These are phyloP conservation scores for Trypanosomatidae sp. DNA, from an alignment of 208 protist species.

Conservation along the genomic window DNA sequence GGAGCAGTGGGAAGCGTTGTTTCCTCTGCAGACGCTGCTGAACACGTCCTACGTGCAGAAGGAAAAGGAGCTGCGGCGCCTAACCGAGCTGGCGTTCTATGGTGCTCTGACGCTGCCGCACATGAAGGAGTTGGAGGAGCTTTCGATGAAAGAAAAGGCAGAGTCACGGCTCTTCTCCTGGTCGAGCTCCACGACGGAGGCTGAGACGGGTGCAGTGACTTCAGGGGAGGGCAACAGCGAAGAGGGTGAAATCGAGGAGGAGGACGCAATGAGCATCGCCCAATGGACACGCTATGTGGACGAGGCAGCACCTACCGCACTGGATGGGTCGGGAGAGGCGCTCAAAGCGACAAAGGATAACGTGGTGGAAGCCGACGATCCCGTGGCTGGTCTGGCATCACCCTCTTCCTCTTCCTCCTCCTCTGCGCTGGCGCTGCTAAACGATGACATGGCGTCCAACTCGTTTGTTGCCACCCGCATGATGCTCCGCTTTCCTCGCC, in stretches of 20 bases:
- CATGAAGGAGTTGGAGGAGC: conserved; percentile 67
- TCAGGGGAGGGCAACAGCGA: conserved; percentile 12
- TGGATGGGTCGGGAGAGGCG: neutral
- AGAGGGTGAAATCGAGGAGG: conserved; percentile 12
- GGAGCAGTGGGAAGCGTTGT: conserved; percentile 62
- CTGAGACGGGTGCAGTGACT: conserved; percentile 4
- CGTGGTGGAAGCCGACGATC: neutral
- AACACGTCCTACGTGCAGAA: conserved; percentile 47
- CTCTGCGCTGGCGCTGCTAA: conserved; percentile 18
- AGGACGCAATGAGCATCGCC: conserved; percentile 16
- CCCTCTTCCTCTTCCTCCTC: conserved; percentile 10
- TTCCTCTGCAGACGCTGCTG: conserved; percentile 76
- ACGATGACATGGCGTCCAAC: conserved; percentile 69
- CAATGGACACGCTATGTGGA: conserved; percentile 10
- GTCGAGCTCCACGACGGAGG: conserved; percentile 22
- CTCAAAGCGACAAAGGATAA: neutral
- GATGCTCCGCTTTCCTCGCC: conserved; percentile 72
- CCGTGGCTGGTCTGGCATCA: neutral
- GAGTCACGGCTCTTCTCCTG: conserved; percentile 31
- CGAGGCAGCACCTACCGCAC: neutral
- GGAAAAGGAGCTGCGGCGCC: conserved; percentile 37
- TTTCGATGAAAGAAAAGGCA: conserved; percentile 42
- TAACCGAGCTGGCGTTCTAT: conserved; percentile 65
- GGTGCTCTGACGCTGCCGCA: conserved; percentile 58
- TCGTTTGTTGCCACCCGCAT: conserved; percentile 58